phyloP scores from a whole-genome alignment of 2,329 filamentous ascomycete species.

The Botrytis hyacinthi region DNA sequence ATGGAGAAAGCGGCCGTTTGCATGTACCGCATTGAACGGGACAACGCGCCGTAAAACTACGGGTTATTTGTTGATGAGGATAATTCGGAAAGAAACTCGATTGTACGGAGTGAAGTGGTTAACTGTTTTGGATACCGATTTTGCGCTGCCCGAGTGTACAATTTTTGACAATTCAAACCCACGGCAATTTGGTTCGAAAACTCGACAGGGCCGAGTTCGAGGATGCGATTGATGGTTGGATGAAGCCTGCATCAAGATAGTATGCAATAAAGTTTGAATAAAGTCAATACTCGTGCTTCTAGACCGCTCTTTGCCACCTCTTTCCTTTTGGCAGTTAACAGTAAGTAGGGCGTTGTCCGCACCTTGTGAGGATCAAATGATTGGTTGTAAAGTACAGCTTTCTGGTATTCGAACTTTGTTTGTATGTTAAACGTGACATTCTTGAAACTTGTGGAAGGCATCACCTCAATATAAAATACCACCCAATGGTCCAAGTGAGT shows the following conservation, averaged over 20 bases:
- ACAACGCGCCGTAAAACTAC: neutral
- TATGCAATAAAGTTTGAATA: neutral
- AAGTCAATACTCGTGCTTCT: neutral
- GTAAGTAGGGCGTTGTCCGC: neutral
- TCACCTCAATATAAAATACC: neutral
- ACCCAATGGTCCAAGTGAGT: neutral
- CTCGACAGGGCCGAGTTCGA: neutral
- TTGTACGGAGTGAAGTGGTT: neutral
- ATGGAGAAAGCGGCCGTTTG: neutral
- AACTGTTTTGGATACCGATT: neutral
- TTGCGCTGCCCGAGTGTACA: neutral
- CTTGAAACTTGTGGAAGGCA: neutral
- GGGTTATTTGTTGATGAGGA: neutral
- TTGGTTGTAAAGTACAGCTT: neutral
- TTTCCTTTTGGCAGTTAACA: neutral
- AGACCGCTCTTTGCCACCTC: neutral
- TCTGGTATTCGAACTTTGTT: neutral
- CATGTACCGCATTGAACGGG: neutral
- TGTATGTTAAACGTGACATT: neutral
- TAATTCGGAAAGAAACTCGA: neutral
- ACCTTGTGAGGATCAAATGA: neutral
- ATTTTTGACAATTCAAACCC: neutral
- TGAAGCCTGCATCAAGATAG: constrained; percentile 3
- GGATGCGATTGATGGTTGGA: neutral
- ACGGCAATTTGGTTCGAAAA: neutral